Evolutionary conservation across 345 rosid species (phyloP), one percentile per base, ranked within the genome.

Genomic region (Moringa oleifera): DNA sequence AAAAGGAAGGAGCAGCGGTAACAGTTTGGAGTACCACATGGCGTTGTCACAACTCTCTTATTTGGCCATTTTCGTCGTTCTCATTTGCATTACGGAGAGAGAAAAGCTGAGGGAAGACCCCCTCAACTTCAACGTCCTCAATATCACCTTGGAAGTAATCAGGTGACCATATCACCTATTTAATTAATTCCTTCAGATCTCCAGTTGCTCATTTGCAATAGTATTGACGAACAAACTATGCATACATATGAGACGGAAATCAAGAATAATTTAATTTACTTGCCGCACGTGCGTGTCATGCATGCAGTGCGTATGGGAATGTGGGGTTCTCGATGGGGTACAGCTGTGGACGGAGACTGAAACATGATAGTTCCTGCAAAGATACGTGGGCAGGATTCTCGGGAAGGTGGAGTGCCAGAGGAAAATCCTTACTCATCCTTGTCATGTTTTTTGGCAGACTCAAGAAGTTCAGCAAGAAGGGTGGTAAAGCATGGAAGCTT

Each of bases 371-470:
- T 51, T 20, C 24, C 0, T 86, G 93, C 62, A 25, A 21, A 25
- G 89, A 84, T 49, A 57, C 64, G 7, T 51, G 71, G 67, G 65
- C 51, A 23, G 92, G 90, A 0, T 77, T 86, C 0, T 81, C 13
- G 0, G 96, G 90, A 59, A 67, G 69, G 59, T 84, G 93, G 93
- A 86, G 87, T 67, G 58, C 46, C 3, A 0, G 2, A 0, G 90
- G 83, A 8, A 89, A 89, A 54, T 0, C 70, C 18, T 51, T 84
- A 47, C 78, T 86, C 25, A 79, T 81, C 23, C 0, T 79, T 18
- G 84, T 86, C 31, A 89, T 86, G 88, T 66, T 86, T 19, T 81
- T 71, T 49, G 93, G 90, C 46, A 82, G 80, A 63, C 71, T 86
- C 16, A 86, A 84, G 71, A 63, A 66, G 6, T 89, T 76, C 73